Evolutionary conservation across 306 rosid species (phyloP).

Genomic region (Citrullus colocynthis): DNA sequence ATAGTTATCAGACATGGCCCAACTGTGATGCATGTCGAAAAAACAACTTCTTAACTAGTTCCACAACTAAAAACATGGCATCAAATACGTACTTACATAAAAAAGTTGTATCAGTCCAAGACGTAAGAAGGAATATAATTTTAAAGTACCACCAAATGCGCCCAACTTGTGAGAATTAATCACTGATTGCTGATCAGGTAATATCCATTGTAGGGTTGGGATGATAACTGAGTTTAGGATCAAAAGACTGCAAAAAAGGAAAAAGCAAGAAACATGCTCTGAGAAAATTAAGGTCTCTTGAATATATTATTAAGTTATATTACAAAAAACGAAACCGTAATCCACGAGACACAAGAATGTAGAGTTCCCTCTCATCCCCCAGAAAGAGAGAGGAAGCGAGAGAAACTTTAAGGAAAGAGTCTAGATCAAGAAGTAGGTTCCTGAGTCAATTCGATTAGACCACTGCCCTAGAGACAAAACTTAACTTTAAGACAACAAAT

Average conservation of each 20-base stretch:
- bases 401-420: neutral
- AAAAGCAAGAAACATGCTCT: slow-evolving; percentile 4
- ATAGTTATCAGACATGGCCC: no score
- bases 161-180: slow-evolving; percentile 34
- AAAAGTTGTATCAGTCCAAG: slow-evolving; percentile 52
- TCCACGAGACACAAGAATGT: neutral
- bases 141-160: slow-evolving; percentile 28
- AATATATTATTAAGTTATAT: neutral
- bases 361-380: neutral
- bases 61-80: neutral
- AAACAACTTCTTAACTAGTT: neutral
- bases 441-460: neutral
- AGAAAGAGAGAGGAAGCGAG: neutral
- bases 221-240: slow-evolving; percentile 55
- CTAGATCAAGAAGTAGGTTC: neutral
- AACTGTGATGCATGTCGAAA: neutral
- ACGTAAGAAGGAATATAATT: slow-evolving; percentile 61
- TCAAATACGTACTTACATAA: slow-evolving; percentile 48
- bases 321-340: neutral
- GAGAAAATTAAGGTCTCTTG: neutral
- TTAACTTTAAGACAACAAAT: neutral
- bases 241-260: slow-evolving; percentile 42
- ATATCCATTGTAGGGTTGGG: slow-evolving; percentile 62
- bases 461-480: neutral
- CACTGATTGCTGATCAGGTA: slow-evolving; percentile 51